These are phyloP conservation scores for Evernia prunastri DNA, from an alignment of 495 filamentous ascomycete genomes.

Conservation along the genomic window DNA sequence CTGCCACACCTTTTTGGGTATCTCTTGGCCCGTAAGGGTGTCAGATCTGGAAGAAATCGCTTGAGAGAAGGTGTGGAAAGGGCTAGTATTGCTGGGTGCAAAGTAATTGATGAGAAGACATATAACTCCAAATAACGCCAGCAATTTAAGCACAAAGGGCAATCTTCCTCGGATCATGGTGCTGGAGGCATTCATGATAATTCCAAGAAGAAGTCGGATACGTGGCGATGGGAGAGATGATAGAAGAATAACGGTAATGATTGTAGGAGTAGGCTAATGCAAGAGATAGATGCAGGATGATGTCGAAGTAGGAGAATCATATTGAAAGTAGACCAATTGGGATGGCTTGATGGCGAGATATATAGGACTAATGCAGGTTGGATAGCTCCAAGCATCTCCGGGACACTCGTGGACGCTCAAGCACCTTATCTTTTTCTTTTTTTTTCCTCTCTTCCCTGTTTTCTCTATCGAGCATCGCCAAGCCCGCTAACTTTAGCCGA, in stretches of 20 bases:
- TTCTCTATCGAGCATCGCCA: background rate
- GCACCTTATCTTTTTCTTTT: too few species aligned
- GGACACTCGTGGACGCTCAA: too few species aligned
- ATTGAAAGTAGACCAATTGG: background rate
- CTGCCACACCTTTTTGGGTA: slow-evolving; percentile 54
- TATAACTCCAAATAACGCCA: background rate
- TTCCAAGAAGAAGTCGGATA: background rate
- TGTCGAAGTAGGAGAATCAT: background rate
- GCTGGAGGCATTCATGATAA: background rate
- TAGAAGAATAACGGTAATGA: background rate
- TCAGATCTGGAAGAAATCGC: background rate
- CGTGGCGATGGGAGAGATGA: background rate
- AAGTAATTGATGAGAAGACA: background rate
- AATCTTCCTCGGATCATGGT: background rate
- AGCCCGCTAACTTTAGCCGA: background rate
- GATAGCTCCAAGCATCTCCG: background rate
- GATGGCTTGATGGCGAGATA: background rate
- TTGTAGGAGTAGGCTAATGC: background rate
- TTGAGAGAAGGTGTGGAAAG: background rate
- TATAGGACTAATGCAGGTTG: background rate
- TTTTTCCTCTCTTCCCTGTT: background rate
- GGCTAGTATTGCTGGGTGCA: background rate
- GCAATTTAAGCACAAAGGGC: background rate
- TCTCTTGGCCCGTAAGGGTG: slow-evolving; percentile 1
- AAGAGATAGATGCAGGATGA: background rate